Base-by-base conservation (phyloP, 768 basidiomycete genomes). In the Auriscalpium microsporum region DNA sequence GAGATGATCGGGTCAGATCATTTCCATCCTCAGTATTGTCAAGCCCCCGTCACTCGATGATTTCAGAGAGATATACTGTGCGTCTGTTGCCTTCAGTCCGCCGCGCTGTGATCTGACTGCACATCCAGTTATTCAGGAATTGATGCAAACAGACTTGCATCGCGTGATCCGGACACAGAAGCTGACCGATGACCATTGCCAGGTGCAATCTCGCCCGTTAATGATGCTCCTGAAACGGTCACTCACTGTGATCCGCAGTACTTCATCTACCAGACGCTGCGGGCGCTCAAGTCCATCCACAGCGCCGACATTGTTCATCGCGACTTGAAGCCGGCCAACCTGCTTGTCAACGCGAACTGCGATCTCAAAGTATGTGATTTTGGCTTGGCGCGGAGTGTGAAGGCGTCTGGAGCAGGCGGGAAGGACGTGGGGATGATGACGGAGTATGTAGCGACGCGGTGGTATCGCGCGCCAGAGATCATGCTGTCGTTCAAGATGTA, bases 401-500 rank as follows among this genome's bases (percentile, higher is more conserved):
- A 82, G 64, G 78, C 77, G 42, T 78, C 78, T 51, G 69, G 69
- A 45, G 70, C 76, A 9, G 75, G 75, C 34, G 79, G 79, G 17
- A 84, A 83, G 67, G 85, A 86, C 63, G 73, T 75, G 21, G 84
- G 84, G 2, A 66, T 84, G 56, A 85, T 86, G 85, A 86, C 84
- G 21, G 86, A 88, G 72, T 91, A 90, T 63, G 92, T 95, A 52
- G 91, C 92, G 2, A 94, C 93, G 52, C 73, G 92, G 53, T 94
- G 90, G 92, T 95, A 94, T 68, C 82, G 90, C 48, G 92, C 93
- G 0, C 91, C 91, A 0, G 93, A 95, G 69, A 92, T 94, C 66
- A 95, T 95, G 92, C 75, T 94, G 51, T 90, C 87, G 3, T 94
- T 93, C 81, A 90, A 91, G 73, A 87, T 87, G 83, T 86, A 87